Evolutionary conservation across 2,329 filamentous ascomycete genomes (phyloP).

Genomic region (Beauveria sp.): DNA sequence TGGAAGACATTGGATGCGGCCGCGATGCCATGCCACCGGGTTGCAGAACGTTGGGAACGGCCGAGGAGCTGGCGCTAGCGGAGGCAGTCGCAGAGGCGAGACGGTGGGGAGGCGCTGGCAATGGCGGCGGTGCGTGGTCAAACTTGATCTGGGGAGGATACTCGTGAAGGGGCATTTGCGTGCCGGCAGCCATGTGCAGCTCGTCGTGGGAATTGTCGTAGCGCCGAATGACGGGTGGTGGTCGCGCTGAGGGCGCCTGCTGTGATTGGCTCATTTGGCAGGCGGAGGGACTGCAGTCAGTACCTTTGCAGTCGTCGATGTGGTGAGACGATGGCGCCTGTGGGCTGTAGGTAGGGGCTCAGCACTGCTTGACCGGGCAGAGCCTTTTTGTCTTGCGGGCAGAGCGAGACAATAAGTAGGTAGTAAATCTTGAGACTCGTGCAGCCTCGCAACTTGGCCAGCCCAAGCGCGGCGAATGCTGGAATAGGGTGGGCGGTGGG

Average conservation of each 20-base stretch:
- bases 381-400: neutral
- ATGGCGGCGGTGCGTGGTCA: constrained; percentile 33
- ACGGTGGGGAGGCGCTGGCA: constrained; percentile 27
- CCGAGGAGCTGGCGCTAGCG: constrained; percentile 18
- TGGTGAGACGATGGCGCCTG: constrained; percentile 2
- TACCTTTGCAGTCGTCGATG: too few relatives aligned
- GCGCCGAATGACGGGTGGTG: constrained; percentile 17
- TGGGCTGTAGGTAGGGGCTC: neutral
- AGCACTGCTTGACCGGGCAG: neutral
- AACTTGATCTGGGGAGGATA: constrained; percentile 46
- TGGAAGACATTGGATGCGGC: constrained; percentile 30
- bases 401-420: neutral
- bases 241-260: constrained; percentile 25
- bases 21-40: constrained; percentile 40
- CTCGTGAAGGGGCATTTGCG: constrained; percentile 33
- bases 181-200: constrained; percentile 44
- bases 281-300: neutral
- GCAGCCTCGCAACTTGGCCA: neutral
- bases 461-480: neutral
- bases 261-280: constrained; percentile 34
- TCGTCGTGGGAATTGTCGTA: constrained; percentile 35
- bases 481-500: neutral
- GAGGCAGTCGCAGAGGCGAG: constrained; percentile 12
- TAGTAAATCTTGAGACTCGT: neutral
- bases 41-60: constrained; percentile 52